Base-by-base conservation (phyloP, 768 basidiomycete species). In the Pholiota microspora region DNA sequence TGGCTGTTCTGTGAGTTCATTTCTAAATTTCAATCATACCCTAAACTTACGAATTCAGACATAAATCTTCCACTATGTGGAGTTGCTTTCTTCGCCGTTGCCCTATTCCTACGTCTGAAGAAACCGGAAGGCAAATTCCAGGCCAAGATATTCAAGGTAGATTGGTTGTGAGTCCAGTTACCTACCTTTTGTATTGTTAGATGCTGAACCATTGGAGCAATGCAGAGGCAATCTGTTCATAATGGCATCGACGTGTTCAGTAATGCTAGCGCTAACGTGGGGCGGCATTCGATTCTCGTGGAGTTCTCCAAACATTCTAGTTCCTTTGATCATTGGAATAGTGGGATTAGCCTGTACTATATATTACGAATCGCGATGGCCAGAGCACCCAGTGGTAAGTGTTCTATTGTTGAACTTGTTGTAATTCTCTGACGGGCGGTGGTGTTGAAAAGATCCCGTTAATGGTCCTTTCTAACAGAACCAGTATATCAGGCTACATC, bases 221-320 rank as follows among this genome's bases (percentile, higher is more conserved):
- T 18, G 23, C 50, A 76, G 79, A n/a, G 80, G 79, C 18, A 79
- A 78, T 50, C 32, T 71, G 2, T 53, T 79, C 7, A 61, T 80
- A 21, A 69, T 78, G 24, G 60, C 67, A 0, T 66, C 70, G 7
- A 69, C 77, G 1, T 63, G 64, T 7, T 56, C 68, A 6, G 59
- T 56, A n/a, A 71, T 75, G 34, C 65, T 81, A 40, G 78, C 63
- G 0, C 63, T 84, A 5, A 80, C 77, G 1, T 81, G 76, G 74
- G 81, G 73, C n/a, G 81, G 82, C 0, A 64, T 73, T 23, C 58
- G 61, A 0, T 77, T 72, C 53, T 46, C 74, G 0, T 84, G 82
- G 81, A 56, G 52, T 2, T 75, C 73, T 0, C 64, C 61, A 8
- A 58, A 57, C 1, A 71, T 80, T 8, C 64, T 83, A 12, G 68